Percentiles rank a stretch among this genome's conserved stretches.
Conservation (phyloP, 345 rosid species). For the Salix dunnii region DNA sequence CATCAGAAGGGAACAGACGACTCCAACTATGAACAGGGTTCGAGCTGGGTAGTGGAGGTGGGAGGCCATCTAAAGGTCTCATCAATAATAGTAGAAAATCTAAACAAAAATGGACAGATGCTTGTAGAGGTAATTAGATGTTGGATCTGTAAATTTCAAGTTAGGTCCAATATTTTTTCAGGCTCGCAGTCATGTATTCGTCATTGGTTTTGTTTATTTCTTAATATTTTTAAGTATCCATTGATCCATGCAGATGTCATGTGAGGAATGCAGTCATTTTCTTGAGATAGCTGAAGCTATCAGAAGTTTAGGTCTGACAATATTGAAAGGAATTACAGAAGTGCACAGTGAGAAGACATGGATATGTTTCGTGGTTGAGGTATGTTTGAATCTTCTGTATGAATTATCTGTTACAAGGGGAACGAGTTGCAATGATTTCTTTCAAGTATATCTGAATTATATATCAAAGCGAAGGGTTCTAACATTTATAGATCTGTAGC, state of each 20-base stretch:
- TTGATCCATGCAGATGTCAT: slow-evolving; percentile 65
- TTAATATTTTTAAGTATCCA: slow-evolving; percentile 9
- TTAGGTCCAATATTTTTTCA: not conserved
- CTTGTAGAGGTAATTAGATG: slow-evolving; percentile 65
- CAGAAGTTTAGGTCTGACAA: slow-evolving; percentile 73
- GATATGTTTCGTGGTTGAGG: slow-evolving; percentile 94
- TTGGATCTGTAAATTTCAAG: not conserved
- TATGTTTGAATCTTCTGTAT: slow-evolving; percentile 21
- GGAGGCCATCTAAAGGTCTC: slow-evolving; percentile 89
- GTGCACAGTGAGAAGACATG: slow-evolving; percentile 72
- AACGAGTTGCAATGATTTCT: not conserved
- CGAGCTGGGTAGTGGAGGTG: slow-evolving; percentile 84
- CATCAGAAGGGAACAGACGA: slow-evolving; percentile 53
- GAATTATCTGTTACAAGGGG: not conserved
- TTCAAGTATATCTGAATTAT: not conserved
- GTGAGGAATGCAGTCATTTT: slow-evolving; percentile 85
- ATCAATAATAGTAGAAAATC: slow-evolving; percentile 87
- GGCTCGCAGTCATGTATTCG: not conserved
- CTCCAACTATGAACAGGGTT: slow-evolving; percentile 49
- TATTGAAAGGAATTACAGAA: slow-evolving; percentile 83
- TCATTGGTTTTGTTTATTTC: not conserved
- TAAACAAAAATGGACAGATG: slow-evolving; percentile 76
- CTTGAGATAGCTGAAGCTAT: slow-evolving; percentile 94
- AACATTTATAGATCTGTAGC: not conserved
- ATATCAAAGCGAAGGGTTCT: not conserved